These are phyloP conservation scores for Solanum chiquidenum DNA, from an alignment of 257 asterid genomes.

Conservation along the genomic window DNA sequence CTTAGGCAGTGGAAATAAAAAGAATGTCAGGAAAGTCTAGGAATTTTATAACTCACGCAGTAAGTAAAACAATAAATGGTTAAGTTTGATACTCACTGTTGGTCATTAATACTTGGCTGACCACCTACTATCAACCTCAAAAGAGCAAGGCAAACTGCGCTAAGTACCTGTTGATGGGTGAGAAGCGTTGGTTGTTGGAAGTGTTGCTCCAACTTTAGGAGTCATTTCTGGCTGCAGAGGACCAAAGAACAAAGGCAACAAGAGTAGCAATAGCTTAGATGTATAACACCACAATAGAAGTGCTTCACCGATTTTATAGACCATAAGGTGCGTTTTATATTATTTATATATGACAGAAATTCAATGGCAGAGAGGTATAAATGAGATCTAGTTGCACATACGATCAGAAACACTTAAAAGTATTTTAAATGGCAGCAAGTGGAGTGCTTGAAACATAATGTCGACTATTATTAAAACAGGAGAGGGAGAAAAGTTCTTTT, in stretches of 20 bases:
- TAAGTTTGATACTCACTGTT: too few species aligned
- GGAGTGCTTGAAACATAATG: not conserved
- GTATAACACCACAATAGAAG: not conserved
- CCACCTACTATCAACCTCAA: too few species aligned
- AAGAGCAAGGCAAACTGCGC: too few species aligned
- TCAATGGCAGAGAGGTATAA: not conserved
- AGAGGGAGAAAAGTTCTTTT: not conserved
- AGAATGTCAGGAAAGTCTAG: too few species aligned
- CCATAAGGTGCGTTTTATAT: not conserved
- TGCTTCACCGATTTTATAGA: not conserved
- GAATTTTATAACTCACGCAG: too few species aligned
- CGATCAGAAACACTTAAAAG: not conserved
- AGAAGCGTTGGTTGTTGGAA: not conserved
- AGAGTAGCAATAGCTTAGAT: not conserved
- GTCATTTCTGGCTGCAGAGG: too few species aligned
- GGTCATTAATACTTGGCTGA: too few species aligned
- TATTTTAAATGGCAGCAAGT: not conserved
- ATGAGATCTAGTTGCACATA: not conserved
- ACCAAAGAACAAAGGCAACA: not conserved
- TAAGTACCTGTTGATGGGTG: not conserved
- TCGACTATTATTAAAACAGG: not conserved
- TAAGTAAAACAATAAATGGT: too few species aligned
- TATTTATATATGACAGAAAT: not conserved
- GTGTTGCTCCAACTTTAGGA: too few species aligned
- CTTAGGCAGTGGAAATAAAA: too few species aligned